Conservation (phyloP, 2,329 filamentous ascomycete genomes). For the Knoxdaviesia capensis region DNA sequence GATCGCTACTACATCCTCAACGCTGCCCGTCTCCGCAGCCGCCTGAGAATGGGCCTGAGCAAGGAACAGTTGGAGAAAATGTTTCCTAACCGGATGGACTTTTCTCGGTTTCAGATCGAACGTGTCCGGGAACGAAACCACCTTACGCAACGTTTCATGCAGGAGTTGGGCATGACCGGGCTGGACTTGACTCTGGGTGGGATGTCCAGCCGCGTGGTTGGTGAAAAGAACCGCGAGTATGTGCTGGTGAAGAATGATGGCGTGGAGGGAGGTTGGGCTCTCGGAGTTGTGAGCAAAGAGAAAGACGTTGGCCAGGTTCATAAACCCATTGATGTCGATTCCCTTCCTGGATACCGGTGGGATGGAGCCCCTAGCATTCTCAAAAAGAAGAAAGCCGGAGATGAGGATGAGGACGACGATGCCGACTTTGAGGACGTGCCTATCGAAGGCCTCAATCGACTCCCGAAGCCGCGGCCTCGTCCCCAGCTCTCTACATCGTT, state of each 20-base stretch:
- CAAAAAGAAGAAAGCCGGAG: constrained; percentile 18
- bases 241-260: constrained; percentile 91
- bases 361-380: no score
- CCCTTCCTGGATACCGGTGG: no score
- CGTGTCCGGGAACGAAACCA: constrained; percentile 83
- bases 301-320: constrained; percentile 61
- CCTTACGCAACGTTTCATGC: constrained; percentile 85
- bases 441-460: constrained; percentile 69
- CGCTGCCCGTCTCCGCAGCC: constrained; percentile 69
- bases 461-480: constrained; percentile 34
- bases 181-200: constrained; percentile 48
- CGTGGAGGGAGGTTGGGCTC: constrained; percentile 84
- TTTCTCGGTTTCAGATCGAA: constrained; percentile 92
- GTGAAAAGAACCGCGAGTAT: constrained; percentile 83
- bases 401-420: constrained; percentile 47
- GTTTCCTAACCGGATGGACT: constrained; percentile 96
- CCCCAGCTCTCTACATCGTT: no score
- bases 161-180: constrained; percentile 73
- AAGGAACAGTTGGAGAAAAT: constrained; percentile 92
- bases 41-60: constrained; percentile 84
- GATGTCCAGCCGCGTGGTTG: constrained; percentile 47
- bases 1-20: constrained; percentile 97
- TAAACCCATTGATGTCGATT: constrained; percentile 83
- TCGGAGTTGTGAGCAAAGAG: constrained; percentile 78
- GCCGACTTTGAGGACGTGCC: constrained; percentile 85